These are phyloP conservation scores for Collybia nuda DNA, from an alignment of 768 basidiomycete genomes.

Conservation along the genomic window DNA sequence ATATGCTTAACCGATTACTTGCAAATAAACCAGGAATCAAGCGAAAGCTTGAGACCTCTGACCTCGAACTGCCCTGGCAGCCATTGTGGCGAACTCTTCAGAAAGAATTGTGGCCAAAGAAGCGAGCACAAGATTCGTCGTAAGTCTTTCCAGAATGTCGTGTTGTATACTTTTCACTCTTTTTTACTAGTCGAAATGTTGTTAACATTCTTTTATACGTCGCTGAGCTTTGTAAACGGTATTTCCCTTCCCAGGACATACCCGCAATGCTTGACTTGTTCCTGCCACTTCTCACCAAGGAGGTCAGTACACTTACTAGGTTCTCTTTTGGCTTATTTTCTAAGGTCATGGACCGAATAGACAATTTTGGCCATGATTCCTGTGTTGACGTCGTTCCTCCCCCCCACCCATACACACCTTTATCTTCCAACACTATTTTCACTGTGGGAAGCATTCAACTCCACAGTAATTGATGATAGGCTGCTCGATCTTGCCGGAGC, in stretches of 20 bases:
- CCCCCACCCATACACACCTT: constrained; percentile 59
- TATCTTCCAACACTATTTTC: constrained; percentile 75
- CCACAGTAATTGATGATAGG: constrained; percentile 70
- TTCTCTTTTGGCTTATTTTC: background rate
- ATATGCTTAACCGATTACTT: constrained; percentile 73
- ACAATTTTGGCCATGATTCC: constrained; percentile 70
- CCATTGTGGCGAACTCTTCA: constrained; percentile 75
- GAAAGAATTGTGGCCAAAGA: constrained; percentile 76
- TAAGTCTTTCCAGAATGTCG: constrained; percentile 28
- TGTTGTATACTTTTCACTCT: constrained; percentile 1
- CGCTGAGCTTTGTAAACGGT: constrained; percentile 71
- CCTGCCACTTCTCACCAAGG: constrained; percentile 67
- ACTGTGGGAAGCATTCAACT: constrained; percentile 80
- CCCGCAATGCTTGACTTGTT: constrained; percentile 71
- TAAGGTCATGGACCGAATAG: constrained; percentile 29
- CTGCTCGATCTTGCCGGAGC: constrained; percentile 70
- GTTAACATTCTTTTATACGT: constrained; percentile 73
- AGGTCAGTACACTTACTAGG: constrained; percentile 43
- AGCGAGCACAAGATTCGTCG: constrained; percentile 58
- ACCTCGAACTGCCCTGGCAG: constrained; percentile 71
- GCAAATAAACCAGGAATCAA: constrained; percentile 62
- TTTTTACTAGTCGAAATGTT: constrained; percentile 51
- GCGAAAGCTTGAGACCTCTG: constrained; percentile 64
- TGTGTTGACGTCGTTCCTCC: constrained; percentile 76
- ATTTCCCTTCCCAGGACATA: constrained; percentile 66